phyloP scores from a whole-genome alignment of 2,329 filamentous ascomycete genomes.

The Aspergillus quadrilineatus region DNA sequence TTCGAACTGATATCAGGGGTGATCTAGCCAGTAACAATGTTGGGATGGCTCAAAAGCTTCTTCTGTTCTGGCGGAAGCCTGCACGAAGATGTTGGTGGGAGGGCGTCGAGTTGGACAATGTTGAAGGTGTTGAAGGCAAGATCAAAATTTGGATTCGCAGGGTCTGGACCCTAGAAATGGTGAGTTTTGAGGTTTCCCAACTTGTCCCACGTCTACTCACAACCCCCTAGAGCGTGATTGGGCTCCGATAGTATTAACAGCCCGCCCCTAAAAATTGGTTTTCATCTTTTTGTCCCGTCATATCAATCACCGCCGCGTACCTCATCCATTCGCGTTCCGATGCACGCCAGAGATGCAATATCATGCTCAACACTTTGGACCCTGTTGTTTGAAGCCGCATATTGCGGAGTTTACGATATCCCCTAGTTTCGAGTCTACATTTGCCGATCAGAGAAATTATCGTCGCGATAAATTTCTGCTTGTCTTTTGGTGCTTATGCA shows the following conservation, averaged over 20 bases:
- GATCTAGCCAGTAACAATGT: conserved; percentile 74
- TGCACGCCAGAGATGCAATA: conserved; percentile 16
- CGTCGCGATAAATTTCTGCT: conserved; percentile 16
- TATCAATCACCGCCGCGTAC: conserved; percentile 19
- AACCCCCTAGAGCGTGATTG: conserved; percentile 70
- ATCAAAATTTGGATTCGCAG: conserved; percentile 98
- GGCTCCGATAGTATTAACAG: conserved; percentile 56
- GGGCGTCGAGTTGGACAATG: conserved; percentile 83
- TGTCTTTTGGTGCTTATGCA: conserved; percentile 19
- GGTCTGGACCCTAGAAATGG: conserved; percentile 98
- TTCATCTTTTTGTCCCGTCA: conserved; percentile 24
- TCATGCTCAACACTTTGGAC: conserved; percentile 16
- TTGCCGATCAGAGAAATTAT: conserved; percentile 19
- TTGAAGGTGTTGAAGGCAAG: conserved; percentile 86
- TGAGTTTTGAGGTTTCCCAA: conserved; percentile 35
- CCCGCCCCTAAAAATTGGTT: conserved; percentile 15
- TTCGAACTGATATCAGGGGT: conserved; percentile 84
- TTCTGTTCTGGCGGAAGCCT: conserved; percentile 97
- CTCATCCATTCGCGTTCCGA: conserved; percentile 1
- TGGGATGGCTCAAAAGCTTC: conserved; percentile 96
- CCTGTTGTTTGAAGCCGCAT: conserved; percentile 17
- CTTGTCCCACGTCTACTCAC: conserved; percentile 19
- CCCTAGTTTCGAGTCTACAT: conserved; percentile 17
- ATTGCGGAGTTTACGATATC: conserved; percentile 26
- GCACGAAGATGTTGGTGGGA: conserved; percentile 99